Conservation (phyloP, 345 rosid species). For the Lagerstroemia speciosa region DNA sequence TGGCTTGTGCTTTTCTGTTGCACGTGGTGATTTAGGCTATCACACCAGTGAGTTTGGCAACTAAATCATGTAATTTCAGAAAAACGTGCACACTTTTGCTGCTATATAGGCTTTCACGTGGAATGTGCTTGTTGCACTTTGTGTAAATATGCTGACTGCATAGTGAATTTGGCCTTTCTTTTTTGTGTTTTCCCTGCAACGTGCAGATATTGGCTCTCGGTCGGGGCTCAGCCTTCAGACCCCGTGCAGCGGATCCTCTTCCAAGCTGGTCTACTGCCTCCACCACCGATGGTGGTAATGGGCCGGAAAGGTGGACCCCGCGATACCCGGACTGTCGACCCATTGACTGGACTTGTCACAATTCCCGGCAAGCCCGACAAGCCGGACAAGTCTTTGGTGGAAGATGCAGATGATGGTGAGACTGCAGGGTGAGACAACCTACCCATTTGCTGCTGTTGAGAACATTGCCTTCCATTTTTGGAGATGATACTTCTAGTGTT, state of each 20-base stretch:
- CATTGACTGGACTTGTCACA: slow-evolving; percentile 60
- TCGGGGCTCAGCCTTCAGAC: slow-evolving; percentile 92
- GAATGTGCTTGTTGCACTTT: background rate
- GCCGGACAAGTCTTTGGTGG: slow-evolving; percentile 12
- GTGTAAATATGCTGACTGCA: background rate
- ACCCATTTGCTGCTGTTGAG: background rate
- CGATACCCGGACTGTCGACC: slow-evolving; percentile 66
- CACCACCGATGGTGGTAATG: slow-evolving; percentile 83
- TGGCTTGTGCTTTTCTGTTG: too few species aligned
- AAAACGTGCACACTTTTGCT: background rate
- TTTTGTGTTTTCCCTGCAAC: background rate
- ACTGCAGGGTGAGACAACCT: background rate
- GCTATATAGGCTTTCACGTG: background rate
- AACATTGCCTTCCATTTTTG: background rate
- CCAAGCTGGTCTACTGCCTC: slow-evolving; percentile 82
- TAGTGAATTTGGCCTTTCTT: background rate
- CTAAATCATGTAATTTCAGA: background rate
- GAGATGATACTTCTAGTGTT: background rate
- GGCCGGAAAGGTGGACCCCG: slow-evolving; percentile 72
- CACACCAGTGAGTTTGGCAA: background rate
- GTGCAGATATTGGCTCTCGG: slow-evolving; percentile 86
- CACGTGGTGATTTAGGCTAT: background rate
- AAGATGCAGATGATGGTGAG: slow-evolving; percentile 3
- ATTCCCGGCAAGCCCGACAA: slow-evolving; percentile 25
- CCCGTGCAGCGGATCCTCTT: slow-evolving; percentile 71